Conservation (phyloP, 768 basidiomycete species). For the Mycena vitilis region DNA sequence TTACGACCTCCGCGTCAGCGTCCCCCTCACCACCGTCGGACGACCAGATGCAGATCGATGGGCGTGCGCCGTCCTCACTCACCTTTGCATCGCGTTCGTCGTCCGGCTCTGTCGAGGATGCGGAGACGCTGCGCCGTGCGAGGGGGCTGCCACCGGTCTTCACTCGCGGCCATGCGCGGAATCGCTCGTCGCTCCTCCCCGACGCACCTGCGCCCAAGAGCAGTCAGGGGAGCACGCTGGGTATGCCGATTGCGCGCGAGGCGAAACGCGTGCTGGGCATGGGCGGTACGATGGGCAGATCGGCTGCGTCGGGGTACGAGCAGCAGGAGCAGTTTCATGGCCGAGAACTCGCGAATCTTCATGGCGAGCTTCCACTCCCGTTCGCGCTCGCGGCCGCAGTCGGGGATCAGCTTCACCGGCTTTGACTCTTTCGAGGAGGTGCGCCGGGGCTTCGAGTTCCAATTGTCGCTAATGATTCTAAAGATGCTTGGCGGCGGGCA, state of each 20-base stretch:
- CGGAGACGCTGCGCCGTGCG: constrained; percentile 6
- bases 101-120: constrained; percentile 34
- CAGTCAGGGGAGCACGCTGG: constrained; percentile 40
- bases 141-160: constrained; percentile 47
- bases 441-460: constrained; percentile 83
- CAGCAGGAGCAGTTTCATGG: constrained; percentile 51
- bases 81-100: constrained; percentile 51
- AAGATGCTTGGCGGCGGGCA: constrained; percentile 87
- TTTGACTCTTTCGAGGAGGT: constrained; percentile 83
- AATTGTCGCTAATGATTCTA: constrained; percentile 33
- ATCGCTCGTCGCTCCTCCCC: constrained; percentile 42
- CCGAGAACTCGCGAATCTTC: constrained; percentile 39
- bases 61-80: constrained; percentile 52
- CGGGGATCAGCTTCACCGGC: constrained; percentile 75
- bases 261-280: constrained; percentile 68
- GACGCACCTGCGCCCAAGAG: constrained; percentile 35
- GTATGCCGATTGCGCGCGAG: constrained; percentile 58
- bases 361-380: constrained; percentile 41
- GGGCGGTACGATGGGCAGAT: constrained; percentile 76
- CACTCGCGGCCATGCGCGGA: constrained; percentile 44
- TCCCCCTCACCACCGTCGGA: constrained; percentile 44
- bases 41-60: constrained; percentile 36
- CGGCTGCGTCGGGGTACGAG: constrained; percentile 57
- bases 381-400: constrained; percentile 56
- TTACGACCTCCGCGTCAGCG: constrained; percentile 25